phyloP scores from a whole-genome alignment of 2,329 filamentous ascomycete genomes.

The Aspergillus transmontanensis region DNA sequence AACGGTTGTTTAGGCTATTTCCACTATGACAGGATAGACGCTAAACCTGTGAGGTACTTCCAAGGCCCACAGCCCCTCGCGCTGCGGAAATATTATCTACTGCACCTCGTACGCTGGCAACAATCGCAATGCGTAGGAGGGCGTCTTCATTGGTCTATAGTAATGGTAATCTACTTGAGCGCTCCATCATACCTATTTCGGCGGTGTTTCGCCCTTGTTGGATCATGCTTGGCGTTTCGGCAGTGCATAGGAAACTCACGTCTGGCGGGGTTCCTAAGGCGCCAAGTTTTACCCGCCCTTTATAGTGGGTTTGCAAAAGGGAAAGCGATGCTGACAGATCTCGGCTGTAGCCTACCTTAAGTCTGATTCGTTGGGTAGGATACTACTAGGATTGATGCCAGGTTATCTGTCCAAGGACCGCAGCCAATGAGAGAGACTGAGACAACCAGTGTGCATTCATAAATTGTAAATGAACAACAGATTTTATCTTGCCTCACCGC shows the following conservation, averaged over 20 bases:
- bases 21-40: neutral
- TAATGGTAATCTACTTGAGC: neutral
- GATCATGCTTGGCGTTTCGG: neutral
- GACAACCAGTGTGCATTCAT: neutral
- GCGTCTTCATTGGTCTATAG: neutral
- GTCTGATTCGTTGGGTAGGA: neutral
- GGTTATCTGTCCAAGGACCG: neutral
- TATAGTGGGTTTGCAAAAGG: neutral
- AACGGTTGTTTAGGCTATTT: neutral
- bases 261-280: neutral
- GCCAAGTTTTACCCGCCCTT: neutral
- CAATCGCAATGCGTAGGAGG: neutral
- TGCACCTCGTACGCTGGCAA: neutral
- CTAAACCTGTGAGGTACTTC: neutral
- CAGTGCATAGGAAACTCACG: neutral
- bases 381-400: neutral
- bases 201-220: neutral
- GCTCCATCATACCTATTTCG: neutral
- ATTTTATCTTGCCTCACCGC: neutral
- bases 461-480: neutral
- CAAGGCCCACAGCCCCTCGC: neutral
- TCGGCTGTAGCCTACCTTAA: neutral
- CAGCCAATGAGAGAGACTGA: neutral
- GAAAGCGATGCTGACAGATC: fast-evolving
- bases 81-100: neutral